Evolutionary conservation across 176 grass and related monocot genomes (phyloP).

Genomic region (Melocanna baccifera): DNA sequence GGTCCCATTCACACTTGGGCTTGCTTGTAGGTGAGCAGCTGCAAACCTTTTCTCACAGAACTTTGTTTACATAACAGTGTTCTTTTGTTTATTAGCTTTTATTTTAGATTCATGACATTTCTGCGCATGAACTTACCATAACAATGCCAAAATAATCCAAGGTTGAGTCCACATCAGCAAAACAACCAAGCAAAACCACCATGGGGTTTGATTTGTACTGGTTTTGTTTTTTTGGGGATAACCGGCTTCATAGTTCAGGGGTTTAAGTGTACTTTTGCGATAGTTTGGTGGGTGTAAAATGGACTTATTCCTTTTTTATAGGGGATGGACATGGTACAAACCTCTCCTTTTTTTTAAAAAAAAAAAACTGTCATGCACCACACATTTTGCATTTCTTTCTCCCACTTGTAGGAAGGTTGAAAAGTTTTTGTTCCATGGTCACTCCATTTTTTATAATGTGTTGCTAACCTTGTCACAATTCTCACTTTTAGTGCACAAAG

Average conservation of each 20-base stretch:
- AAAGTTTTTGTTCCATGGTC: neutral
- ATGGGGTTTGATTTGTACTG: no score
- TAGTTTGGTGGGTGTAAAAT: neutral
- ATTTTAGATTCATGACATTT: neutral
- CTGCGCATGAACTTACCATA: neutral
- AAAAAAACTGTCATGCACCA: constrained; percentile 38
- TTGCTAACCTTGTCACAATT: constrained; percentile 24
- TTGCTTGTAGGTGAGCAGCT: neutral
- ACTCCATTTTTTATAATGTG: neutral
- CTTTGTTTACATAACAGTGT: neutral
- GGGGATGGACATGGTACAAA: constrained; percentile 39
- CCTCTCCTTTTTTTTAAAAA: constrained; percentile 20
- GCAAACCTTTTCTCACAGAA: neutral
- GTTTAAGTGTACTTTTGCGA: neutral
- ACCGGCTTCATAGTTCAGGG: neutral
- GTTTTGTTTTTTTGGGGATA: neutral
- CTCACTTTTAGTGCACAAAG: constrained; percentile 54
- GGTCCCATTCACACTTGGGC: neutral
- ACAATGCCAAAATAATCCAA: neutral
- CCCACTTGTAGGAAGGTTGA: neutral
- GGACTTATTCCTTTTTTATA: neutral
- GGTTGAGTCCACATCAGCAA: neutral
- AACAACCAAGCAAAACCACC: neutral
- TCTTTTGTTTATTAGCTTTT: constrained; percentile 3
- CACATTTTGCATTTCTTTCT: constrained; percentile 1